Evolutionary conservation across 192 early-diverging fungal species (phyloP).

Genomic region (Dissophora ornata): DNA sequence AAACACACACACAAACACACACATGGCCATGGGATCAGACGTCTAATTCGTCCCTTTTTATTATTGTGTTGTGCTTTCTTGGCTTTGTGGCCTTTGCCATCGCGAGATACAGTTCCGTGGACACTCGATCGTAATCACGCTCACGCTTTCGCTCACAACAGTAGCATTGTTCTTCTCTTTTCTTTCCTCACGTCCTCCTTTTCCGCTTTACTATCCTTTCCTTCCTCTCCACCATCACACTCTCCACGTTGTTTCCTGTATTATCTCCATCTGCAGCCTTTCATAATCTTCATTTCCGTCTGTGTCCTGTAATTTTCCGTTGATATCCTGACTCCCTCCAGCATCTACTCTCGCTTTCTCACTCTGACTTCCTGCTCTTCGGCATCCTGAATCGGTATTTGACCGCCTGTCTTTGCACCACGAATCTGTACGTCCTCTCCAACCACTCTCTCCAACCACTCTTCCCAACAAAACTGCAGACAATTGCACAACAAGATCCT

Average conservation of each 20-base stretch:
- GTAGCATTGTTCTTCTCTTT: slow-evolving; percentile 2
- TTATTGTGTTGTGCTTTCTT: neutral
- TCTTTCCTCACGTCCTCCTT: neutral
- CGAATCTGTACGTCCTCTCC: no score
- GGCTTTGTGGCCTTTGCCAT: neutral
- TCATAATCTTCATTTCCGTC: slow-evolving; percentile 12
- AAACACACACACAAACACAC: neutral
- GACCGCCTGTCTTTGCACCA: slow-evolving; percentile 9
- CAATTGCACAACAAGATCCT: no score
- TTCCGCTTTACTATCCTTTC: neutral
- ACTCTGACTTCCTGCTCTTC: neutral
- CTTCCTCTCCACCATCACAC: neutral
- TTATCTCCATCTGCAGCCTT: neutral
- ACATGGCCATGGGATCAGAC: slow-evolving; percentile 15
- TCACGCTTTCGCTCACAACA: neutral
- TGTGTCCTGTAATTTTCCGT: neutral
- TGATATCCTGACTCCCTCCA: no score
- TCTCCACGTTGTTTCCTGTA: neutral
- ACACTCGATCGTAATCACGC: neutral
- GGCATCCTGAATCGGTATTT: neutral
- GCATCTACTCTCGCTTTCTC: neutral
- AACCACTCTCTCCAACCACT: neutral
- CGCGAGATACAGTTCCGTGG: no score
- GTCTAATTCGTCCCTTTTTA: slow-evolving; percentile 7
- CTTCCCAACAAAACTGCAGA: no score